These are phyloP conservation scores for Fusarium sp. DNA, from an alignment of 2,329 filamentous ascomycete genomes.

Conservation along the genomic window DNA sequence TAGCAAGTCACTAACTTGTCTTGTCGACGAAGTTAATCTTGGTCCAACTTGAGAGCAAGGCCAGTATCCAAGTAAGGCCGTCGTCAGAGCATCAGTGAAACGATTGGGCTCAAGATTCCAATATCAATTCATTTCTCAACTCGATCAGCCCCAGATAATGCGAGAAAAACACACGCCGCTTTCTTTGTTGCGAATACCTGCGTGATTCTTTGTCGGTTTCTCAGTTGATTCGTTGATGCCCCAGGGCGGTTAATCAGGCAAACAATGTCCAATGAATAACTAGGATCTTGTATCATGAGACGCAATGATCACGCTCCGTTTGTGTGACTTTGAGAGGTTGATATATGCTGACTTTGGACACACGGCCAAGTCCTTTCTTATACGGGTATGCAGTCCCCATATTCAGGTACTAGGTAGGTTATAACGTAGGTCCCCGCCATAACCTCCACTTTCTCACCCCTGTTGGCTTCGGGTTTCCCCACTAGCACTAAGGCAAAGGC, in stretches of 20 bases:
- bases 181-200: background rate
- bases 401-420: background rate
- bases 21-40: background rate
- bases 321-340: background rate
- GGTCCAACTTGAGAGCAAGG: background rate
- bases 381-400: background rate
- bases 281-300: background rate
- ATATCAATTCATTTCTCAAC: background rate
- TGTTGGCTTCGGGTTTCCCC: constrained; percentile 16
- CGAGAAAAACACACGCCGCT: background rate
- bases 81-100: background rate
- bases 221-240: background rate
- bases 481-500: background rate
- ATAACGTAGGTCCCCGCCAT: too few relatives aligned
- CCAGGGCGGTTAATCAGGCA: background rate
- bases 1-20: background rate
- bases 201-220: background rate
- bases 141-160: background rate
- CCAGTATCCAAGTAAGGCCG: background rate
- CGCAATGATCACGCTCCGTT: background rate
- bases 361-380: background rate
- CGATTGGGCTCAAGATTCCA: background rate
- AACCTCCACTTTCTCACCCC: constrained; percentile 10
- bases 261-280: background rate
- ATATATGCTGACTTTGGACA: background rate